Conservation (phyloP, 345 rosid genomes). For the Bruguiera sexangula region DNA sequence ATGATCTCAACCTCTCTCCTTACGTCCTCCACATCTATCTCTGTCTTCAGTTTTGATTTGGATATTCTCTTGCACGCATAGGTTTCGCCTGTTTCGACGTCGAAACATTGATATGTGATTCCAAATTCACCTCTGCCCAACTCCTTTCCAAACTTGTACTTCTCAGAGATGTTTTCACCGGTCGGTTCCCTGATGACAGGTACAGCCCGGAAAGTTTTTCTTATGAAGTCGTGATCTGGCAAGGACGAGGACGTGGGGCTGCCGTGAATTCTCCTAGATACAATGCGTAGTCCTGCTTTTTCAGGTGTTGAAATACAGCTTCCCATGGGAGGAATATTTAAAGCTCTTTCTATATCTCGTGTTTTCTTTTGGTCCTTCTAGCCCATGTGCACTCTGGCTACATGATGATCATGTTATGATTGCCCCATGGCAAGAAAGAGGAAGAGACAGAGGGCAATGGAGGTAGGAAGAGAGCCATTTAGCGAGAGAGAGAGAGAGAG, state of each 20-base stretch:
- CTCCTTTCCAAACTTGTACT: conserved; percentile 8
- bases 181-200: neutral
- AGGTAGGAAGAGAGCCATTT: neutral
- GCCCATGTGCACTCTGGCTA: neutral
- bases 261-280: neutral
- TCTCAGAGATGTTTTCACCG: neutral
- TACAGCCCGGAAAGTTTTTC: neutral
- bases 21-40: conserved; percentile 8
- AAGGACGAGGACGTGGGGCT: neutral
- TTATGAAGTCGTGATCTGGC: neutral
- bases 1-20: conserved; percentile 11
- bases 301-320: neutral
- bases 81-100: neutral
- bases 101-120: neutral
- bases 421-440: neutral
- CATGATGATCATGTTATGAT: neutral
- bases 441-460: neutral
- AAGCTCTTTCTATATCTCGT: neutral
- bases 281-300: neutral
- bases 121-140: conserved; percentile 12
- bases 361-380: neutral
- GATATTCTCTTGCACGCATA: conserved; percentile 13
- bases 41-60: conserved; percentile 6
- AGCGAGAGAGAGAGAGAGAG: too few relatives aligned
- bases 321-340: neutral